Evolutionary conservation across 1,284 basidiomycete species (phyloP), one percentile per base, ranked within the genome.

Genomic region (Heterobasidion irregulare): DNA sequence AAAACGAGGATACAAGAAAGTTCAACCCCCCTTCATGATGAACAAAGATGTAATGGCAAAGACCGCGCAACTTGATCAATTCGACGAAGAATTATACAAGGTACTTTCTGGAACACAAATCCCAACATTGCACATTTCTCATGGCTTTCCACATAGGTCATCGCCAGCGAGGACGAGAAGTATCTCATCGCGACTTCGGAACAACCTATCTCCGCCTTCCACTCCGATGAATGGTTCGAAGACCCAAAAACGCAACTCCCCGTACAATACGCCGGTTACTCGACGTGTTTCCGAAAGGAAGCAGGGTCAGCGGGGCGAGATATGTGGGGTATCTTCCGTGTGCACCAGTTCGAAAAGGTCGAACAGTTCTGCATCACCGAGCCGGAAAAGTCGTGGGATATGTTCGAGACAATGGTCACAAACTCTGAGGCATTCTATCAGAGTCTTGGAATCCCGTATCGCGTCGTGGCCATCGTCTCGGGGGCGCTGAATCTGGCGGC

Each of bases 271-370:
- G 91, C 86, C 0, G 86, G 87, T 12, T 89, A 87, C 69, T 88
- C 86, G 65, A 99, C 96, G n/a, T 99, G 96, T 71, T 99, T 99
- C 87, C 84, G 97, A 50, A 99, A 98, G 73, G 96, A 99, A 75
- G 96, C 96, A 4, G 97, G 96, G 50, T 90, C 92, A 5, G 93
- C 94, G 47, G 97, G 97, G 13, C 89, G 94, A 56, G 97, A 99
- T 66, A 98, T 97, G 75, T 98, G 96, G 94, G 97, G 96, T 57
- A 98, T 98, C 72, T 99, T 99, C 85, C 92, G 97, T 41, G 95
- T 99, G 53, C 97, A 99, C 71, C 97, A 99, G 73, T 99, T 99
- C 64, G 97, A 99, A 74, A 99, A 99, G 76, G 82, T 99, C 53
- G 97, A 99, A 70, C 84, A 97, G 76, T 99, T 99, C 74, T 88